Evolutionary conservation across 1,284 basidiomycete genomes (phyloP), one percentile per base, ranked within the genome.

Genomic region (Fistulinella cinereoalba): DNA sequence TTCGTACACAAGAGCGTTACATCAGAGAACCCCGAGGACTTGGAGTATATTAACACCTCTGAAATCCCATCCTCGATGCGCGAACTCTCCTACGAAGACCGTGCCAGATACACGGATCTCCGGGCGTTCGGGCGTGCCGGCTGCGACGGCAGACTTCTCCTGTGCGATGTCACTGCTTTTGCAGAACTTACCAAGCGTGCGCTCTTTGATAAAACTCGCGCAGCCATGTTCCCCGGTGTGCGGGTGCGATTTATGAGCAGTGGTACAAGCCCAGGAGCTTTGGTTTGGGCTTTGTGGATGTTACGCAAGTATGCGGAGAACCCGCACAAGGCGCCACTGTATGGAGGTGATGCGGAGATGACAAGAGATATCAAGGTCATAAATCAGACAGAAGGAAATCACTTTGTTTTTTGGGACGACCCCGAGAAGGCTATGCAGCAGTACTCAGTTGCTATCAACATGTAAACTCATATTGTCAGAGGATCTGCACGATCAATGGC

Each of bases 401-500:
- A 66, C 39, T 61, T 64, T 25, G 9, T 56, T 15, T 62, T 62
- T 39, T 65, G 64, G 64, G 60, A 63, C 0, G 48, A 63, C 11
- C 60, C 64, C 3, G 45, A 62, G 44, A 53, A 46, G 40, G 54
- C 62, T 22, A 49, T 65, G 9, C 22, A 54, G 28, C 56, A 61
- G 16, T 61, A 46, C 18, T 25, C 18, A 4, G 21, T 1, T 6
- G 34, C 38, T 5, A 62, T 62, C 34, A 47, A 21, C 33, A 21
- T 34, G 33, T 34, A 34, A n/a, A n/a, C 25, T 27, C 25, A 27
- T 27, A 27, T 27, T n/a, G n/a, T n/a, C n/a, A n/a, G n/a, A n/a
- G n/a, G n/a, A n/a, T n/a, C n/a, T n/a, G n/a, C n/a, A n/a, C n/a
- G n/a, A n/a, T n/a, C n/a, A n/a, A n/a, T n/a, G n/a, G n/a, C n/a